Conservation (phyloP, 2,329 filamentous ascomycete species). For the Claviceps digitariae region DNA sequence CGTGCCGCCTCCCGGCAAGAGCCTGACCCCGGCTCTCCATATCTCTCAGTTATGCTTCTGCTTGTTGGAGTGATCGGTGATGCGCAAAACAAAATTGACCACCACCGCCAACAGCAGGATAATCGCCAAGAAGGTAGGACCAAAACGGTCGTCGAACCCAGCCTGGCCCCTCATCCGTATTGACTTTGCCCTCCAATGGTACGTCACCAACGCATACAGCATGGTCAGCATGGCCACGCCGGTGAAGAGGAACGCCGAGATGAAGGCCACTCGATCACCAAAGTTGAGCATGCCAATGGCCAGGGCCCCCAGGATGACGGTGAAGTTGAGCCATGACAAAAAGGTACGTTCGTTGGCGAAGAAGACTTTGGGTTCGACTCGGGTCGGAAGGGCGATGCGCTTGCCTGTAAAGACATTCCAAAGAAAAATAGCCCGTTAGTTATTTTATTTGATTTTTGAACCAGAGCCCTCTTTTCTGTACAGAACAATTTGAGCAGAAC, state of each 20-base stretch:
- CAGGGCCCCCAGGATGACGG: slow-evolving; percentile 90
- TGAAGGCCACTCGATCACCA: slow-evolving; percentile 85
- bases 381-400: slow-evolving; percentile 92
- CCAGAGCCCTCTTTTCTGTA: background rate
- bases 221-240: slow-evolving; percentile 88
- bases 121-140: slow-evolving; percentile 79
- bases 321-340: slow-evolving; percentile 99
- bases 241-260: slow-evolving; percentile 88
- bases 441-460: background rate
- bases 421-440: slow-evolving; percentile 7
- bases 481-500: background rate
- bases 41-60: slow-evolving; percentile 14
- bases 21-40: background rate
- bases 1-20: background rate
- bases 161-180: slow-evolving; percentile 85
- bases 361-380: slow-evolving; percentile 99
- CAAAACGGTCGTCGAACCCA: slow-evolving; percentile 92
- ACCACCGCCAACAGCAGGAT: slow-evolving; percentile 80
- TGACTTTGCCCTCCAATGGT: slow-evolving; percentile 92
- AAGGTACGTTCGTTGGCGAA: slow-evolving; percentile 99
- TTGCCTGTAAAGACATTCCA: slow-evolving; percentile 55
- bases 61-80: slow-evolving; percentile 32
- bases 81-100: slow-evolving; percentile 85
- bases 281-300: slow-evolving; percentile 98
- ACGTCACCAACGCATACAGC: slow-evolving; percentile 87